Base-by-base conservation (phyloP, 2,329 filamentous ascomycete genomes). In the Colletotrichum filicis region DNA sequence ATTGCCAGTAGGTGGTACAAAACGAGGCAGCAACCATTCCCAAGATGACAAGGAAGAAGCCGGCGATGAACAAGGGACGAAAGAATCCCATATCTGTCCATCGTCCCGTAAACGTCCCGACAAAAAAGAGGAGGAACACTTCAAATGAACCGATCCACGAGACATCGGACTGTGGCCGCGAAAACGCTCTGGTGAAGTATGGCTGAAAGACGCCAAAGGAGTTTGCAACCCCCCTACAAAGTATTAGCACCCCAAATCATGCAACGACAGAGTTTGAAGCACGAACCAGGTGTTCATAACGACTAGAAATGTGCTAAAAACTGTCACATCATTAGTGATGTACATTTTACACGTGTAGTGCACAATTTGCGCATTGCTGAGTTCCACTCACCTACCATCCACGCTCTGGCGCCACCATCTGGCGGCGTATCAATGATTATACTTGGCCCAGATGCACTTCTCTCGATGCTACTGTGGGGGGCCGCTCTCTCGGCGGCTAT, bases 91-190 rank as follows among this genome's bases (percentile, higher is more conserved):
- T 88, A 77, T 90, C 88, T 2, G 87, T 86, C 32, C 87, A 77
- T 1, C 87, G 85, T 30, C 89, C 89, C 2, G 87, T 84, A 59
- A 89, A 83, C 1, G 87, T 85, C 71, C 88, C 87, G 64, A 89
- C 81, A 76, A 89, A 88, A 79, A 90, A 88, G 69, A 89, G 82
- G 5, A 90, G 79, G 75, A 89, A 90, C 12, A 89, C 82, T 66
- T 89, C 85, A 5, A 88, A 78, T 11, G 86, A 88, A 5, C 88
- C 88, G 76, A 90, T 89, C 87, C 88, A 89, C 1, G 86, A 85
- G n/a, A 89, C 82, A 52, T 85, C 82, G 1, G 86, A 87, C 0
- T 85, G 84, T 0, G 84, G 75, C 0, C 83, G 83, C 11, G 75
- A 74, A 0, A 87, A 82, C 5, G 79, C 72, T 4, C 79, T 77